Conservation (phyloP, 495 filamentous ascomycete genomes). For the Aspergillus diversus region DNA sequence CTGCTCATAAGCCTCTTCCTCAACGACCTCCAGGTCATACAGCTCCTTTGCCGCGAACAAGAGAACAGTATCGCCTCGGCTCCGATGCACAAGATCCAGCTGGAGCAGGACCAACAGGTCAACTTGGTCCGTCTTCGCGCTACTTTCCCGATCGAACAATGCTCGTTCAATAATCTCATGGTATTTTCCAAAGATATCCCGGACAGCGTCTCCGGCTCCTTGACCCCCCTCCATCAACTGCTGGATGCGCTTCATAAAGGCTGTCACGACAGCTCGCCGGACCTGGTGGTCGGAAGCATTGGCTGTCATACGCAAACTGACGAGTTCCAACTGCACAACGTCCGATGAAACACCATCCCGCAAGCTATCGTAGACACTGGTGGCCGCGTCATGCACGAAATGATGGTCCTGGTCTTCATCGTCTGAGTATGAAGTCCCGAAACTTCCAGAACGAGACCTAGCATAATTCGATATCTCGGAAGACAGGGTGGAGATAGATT, state of each 20-base stretch:
- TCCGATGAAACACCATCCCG: conserved; percentile 75
- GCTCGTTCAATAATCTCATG: conserved; percentile 60
- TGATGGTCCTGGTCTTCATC: conserved; percentile 62
- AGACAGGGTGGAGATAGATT: conserved; percentile 77
- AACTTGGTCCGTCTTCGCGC: conserved; percentile 72
- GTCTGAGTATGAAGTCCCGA: conserved; percentile 59
- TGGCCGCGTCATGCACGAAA: conserved; percentile 87
- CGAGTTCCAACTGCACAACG: conserved; percentile 86
- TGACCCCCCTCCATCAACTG: conserved; percentile 66
- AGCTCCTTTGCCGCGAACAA: conserved; percentile 77
- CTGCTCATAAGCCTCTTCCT: conserved; percentile 82
- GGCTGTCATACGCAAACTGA: conserved; percentile 80
- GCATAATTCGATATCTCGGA: conserved; percentile 49
- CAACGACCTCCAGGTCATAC: conserved; percentile 81
- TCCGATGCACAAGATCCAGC: conserved; percentile 67
- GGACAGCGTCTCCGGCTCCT: conserved; percentile 67
- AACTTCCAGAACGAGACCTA: conserved; percentile 53
- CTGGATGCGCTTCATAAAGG: conserved; percentile 79
- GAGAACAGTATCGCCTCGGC: conserved; percentile 67
- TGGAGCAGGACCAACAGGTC: conserved; percentile 84
- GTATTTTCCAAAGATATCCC: conserved; percentile 58
- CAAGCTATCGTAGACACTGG: conserved; percentile 81
- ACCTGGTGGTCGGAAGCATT: conserved; percentile 89
- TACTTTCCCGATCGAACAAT: conserved; percentile 60
- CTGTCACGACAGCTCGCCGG: conserved; percentile 79